phyloP scores from a whole-genome alignment of 305 asterid genomes.

The Nicotiana rustica region DNA sequence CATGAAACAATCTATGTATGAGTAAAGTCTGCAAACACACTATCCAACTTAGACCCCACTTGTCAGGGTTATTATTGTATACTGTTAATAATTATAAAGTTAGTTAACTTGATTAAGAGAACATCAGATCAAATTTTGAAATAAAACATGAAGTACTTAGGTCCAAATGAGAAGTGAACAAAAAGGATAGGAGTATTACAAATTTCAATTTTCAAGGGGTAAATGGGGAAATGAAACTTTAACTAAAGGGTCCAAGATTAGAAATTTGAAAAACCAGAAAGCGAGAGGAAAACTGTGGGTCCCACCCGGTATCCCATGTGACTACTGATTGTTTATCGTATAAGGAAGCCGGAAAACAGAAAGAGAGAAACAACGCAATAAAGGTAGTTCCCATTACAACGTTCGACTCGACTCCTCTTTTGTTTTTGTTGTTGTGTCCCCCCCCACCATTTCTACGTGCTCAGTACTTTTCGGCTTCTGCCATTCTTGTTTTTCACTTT shows the following conservation, averaged over 20 bases:
- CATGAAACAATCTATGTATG: too few species aligned
- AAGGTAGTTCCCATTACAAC: constrained; percentile 52
- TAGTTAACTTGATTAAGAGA: background rate
- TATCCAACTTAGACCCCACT: too few species aligned
- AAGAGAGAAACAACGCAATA: background rate
- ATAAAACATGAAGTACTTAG: background rate
- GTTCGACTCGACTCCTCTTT: constrained; percentile 50
- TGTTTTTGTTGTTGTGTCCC: background rate
- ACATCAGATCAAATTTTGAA: too few species aligned
- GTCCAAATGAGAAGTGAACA: background rate
- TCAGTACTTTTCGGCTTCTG: constrained; percentile 20
- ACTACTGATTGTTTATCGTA: constrained; percentile 8
- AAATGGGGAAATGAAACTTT: background rate
- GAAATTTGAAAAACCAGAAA: background rate
- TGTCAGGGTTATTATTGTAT: too few species aligned
- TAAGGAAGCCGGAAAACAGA: constrained; percentile 28
- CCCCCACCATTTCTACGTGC: background rate
- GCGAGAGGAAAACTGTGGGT: background rate
- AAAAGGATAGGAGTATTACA: background rate
- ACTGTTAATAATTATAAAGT: too few species aligned
- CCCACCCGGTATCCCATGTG: constrained; percentile 42
- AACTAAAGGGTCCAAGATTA: background rate
- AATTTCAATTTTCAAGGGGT: background rate
- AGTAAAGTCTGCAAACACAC: too few species aligned
- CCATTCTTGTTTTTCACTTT: background rate